phyloP scores from a whole-genome alignment of 129 eudicot species.

The Artemisia tridentata region DNA sequence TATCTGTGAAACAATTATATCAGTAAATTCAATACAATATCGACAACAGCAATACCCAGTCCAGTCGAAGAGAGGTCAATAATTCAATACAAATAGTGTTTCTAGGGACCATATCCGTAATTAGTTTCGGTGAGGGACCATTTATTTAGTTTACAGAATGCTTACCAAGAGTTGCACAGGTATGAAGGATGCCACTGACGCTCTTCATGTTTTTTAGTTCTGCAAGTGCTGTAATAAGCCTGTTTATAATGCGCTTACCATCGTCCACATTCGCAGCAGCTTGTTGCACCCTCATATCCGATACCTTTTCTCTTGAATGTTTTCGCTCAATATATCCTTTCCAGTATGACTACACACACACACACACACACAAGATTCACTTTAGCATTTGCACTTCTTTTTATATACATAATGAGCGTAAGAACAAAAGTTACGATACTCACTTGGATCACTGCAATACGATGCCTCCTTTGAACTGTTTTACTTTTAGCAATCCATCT shows the following conservation, averaged over 20 bases:
- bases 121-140: no score
- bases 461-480: constrained; percentile 36
- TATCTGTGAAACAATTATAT: constrained; percentile 52
- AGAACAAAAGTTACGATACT: constrained; percentile 23
- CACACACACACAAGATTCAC: constrained; percentile 5
- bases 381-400: neutral
- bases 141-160: no score
- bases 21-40: no score
- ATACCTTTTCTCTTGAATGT: constrained; percentile 51
- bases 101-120: no score
- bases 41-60: no score
- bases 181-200: constrained; percentile 82
- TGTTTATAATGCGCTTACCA: constrained; percentile 76
- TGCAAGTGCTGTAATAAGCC: constrained; percentile 77
- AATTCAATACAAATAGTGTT: no score
- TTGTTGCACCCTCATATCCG: constrained; percentile 66
- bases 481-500: constrained; percentile 60
- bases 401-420: neutral
- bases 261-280: constrained; percentile 85
- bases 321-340: constrained; percentile 79
- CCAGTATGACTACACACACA: constrained; percentile 60
- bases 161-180: constrained; percentile 83
- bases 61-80: no score
- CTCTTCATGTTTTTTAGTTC: constrained; percentile 74
- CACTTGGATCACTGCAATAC: constrained; percentile 68